Conservation (phyloP, 768 basidiomycete genomes). For the Lactarius vividus region DNA sequence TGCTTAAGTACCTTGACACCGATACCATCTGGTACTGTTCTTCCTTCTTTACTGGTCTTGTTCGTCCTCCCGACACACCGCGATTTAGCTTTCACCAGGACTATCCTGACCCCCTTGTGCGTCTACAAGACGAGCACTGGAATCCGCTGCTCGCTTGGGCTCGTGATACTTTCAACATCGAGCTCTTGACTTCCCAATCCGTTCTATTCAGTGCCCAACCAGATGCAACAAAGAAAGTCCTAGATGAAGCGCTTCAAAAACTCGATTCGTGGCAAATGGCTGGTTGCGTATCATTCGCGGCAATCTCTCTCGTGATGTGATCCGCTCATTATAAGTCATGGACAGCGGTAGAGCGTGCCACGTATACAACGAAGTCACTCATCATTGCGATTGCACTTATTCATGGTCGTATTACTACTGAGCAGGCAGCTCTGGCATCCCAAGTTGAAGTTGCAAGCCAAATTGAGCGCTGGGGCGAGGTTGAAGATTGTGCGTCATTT, state of each 20-base stretch:
- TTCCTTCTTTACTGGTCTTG: slow-evolving; percentile 1
- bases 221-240: slow-evolving; percentile 57
- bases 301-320: neutral
- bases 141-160: slow-evolving; percentile 84
- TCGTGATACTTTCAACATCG: slow-evolving; percentile 57
- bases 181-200: slow-evolving; percentile 68
- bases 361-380: slow-evolving; percentile 87
- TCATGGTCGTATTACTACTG: slow-evolving; percentile 68
- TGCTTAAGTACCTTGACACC: slow-evolving; percentile 88
- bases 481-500: slow-evolving; percentile 86
- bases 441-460: slow-evolving; percentile 95
- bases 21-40: slow-evolving; percentile 81
- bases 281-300: slow-evolving; percentile 45
- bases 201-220: slow-evolving; percentile 71
- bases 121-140: slow-evolving; percentile 83
- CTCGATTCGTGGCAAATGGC: slow-evolving; percentile 88
- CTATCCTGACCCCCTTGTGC: slow-evolving; percentile 68
- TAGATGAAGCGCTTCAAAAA: slow-evolving; percentile 53
- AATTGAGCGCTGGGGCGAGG: slow-evolving; percentile 98
- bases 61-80: slow-evolving; percentile 7
- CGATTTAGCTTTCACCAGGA: slow-evolving; percentile 74
- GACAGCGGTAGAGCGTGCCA: slow-evolving; percentile 86
- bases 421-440: slow-evolving; percentile 80
- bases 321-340: neutral
- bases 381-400: slow-evolving; percentile 84